Evolutionary conservation across 2,329 filamentous ascomycete genomes (phyloP).

Genomic region (Corynespora cassiicola): DNA sequence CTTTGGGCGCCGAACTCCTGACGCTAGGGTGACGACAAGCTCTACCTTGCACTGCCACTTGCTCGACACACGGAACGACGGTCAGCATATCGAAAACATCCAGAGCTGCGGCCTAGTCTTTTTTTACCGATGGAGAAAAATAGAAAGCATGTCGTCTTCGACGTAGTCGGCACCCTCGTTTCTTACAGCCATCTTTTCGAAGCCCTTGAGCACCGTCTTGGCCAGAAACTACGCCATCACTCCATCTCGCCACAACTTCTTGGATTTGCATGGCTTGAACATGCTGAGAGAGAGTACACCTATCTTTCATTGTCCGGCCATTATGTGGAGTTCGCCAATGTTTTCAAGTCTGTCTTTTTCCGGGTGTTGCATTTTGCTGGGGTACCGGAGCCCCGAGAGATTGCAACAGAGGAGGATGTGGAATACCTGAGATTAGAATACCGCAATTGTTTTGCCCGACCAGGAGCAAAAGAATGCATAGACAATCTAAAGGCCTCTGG

Average conservation of each 20-base stretch:
- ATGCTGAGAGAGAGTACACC: conserved; percentile 58
- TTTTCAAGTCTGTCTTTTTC: conserved; percentile 57
- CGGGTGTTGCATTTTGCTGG: conserved; percentile 55
- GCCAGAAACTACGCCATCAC: conserved; percentile 46
- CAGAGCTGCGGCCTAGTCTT: too few relatives aligned
- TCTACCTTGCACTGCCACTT: too few relatives aligned
- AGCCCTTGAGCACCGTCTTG: conserved; percentile 51
- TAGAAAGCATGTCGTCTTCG: conserved; percentile 29
- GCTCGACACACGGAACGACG: too few relatives aligned
- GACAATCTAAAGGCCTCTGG: conserved; percentile 51
- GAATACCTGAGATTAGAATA: conserved; percentile 50
- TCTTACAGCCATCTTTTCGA: conserved; percentile 54
- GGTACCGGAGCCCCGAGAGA: conserved; percentile 48
- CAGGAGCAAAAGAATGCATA: conserved; percentile 52
- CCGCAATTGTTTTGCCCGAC: conserved; percentile 36
- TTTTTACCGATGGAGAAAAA: too few relatives aligned
- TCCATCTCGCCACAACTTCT: conserved; percentile 52
- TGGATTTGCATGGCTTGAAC: conserved; percentile 56
- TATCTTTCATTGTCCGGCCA: conserved; percentile 54
- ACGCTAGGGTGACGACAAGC: too few relatives aligned
- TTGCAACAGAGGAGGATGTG: conserved; percentile 53
- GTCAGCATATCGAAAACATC: too few relatives aligned
- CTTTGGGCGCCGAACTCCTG: too few relatives aligned
- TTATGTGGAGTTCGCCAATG: conserved; percentile 52
- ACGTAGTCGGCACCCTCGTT: conserved; percentile 60